Base-by-base conservation (phyloP, 225 moss, liverwort and hornwort genomes). In the Marchantia polymorpha region DNA sequence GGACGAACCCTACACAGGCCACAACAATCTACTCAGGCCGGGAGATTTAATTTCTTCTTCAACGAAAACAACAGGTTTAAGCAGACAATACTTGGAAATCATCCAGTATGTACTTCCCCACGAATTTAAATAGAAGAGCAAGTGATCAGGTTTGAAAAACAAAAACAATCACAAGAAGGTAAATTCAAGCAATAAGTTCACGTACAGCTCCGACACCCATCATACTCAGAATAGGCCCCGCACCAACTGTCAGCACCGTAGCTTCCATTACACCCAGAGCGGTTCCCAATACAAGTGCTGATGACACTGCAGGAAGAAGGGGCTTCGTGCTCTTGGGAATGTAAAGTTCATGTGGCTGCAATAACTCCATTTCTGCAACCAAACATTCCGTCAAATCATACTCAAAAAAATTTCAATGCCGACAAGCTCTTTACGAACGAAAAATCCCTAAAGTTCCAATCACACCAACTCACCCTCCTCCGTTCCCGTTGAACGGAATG, bases 261-360 rank as follows among this genome's bases (percentile, higher is more conserved):
- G 78, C 80, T 78, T 88, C 87, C 74, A 85, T 73, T 64, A 85
- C 46, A 72, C 87, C 87, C 63, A 88, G 78, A 6, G 69, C 81
- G 9, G 85, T 88, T 56, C 84, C 87, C 0, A 95, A 72, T 48
- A 89, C 88, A 7, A 95, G 88, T 51, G 95, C 89, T 52, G 93
- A 92, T 19, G 92, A 93, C 51, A 95, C 90, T 58, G 95, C 82
- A 58, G 93, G 90, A 19, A 96, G 86, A 51, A 93, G 80, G 7
- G 92, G 91, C 87, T 92, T 96, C 51, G 86, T 79, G 30, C 25
- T 75, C 69, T 50, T 79, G 8, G 74, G 77, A 14, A 64, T 52
- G 47, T 49, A 69, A 14, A 50, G 13, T 66, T 77, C 79, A 54
- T 61, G 26, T 70, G 74, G 76, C 77, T 76, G 80, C 60, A 77